Evolutionary conservation across 2,329 filamentous ascomycete genomes (phyloP).

Genomic region (Alternaria sp.): DNA sequence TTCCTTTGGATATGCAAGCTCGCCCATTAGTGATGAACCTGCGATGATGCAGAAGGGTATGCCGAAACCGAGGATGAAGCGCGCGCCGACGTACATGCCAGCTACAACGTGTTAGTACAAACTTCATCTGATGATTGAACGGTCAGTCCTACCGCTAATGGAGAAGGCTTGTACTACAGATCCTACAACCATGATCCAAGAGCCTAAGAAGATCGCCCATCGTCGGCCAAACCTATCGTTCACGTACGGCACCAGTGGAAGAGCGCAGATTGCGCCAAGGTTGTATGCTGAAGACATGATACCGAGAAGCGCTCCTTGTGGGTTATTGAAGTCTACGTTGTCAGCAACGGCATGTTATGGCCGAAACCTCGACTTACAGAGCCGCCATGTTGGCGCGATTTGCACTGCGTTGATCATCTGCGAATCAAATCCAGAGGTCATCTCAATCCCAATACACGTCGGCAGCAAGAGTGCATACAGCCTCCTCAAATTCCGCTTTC

Average conservation of each 20-base stretch:
- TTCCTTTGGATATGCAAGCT: conserved; percentile 71
- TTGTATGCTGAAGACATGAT: conserved; percentile 55
- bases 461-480: conserved; percentile 45
- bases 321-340: conserved; percentile 36
- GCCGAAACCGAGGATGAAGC: conserved; percentile 69
- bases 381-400: conserved; percentile 34
- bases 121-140: conserved; percentile 2
- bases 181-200: conserved; percentile 53
- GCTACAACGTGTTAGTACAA: conserved; percentile 9
- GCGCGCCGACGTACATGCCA: conserved; percentile 63
- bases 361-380: conserved; percentile 17
- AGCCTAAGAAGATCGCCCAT: conserved; percentile 50
- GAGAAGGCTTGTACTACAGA: conserved; percentile 37
- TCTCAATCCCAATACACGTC: conserved; percentile 43
- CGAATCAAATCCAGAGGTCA: conserved; percentile 43
- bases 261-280: conserved; percentile 47
- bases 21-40: conserved; percentile 67
- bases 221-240: conserved; percentile 53
- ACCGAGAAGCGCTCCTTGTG: conserved; percentile 45
- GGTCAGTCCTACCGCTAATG: conserved; percentile 18
- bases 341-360: not conserved
- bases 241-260: conserved; percentile 44
- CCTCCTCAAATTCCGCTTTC: conserved; percentile 43
- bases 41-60: conserved; percentile 68
- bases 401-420: conserved; percentile 44